Conservation (phyloP, 1,284 basidiomycete species). For the Apiotrichum laibachii region DNA sequence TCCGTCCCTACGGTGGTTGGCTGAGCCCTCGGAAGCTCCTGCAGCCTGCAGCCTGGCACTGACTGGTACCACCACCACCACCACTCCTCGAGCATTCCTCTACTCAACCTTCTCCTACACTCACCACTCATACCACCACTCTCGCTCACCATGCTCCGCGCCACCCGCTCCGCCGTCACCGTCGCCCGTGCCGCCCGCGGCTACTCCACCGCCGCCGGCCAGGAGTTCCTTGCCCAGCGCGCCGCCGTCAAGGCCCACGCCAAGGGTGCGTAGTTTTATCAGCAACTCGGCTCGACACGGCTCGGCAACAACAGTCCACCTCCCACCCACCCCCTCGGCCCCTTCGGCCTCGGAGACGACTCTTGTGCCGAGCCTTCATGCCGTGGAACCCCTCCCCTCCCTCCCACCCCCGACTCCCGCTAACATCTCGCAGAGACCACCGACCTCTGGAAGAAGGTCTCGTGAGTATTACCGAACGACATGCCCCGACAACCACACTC, state of each 20-base stretch:
- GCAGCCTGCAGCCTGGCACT: not conserved
- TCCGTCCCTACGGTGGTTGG: conserved; percentile 6
- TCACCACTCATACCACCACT: conserved; percentile 14
- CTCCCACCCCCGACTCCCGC: not conserved
- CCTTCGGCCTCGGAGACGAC: no score
- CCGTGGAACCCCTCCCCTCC: not conserved
- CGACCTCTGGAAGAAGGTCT: conserved; percentile 46
- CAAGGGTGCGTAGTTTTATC: conserved; percentile 30
- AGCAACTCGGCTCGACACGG: not conserved
- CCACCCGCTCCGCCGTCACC: conserved; percentile 19
- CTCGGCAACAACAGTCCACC: not conserved
- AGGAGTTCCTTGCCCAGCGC: conserved; percentile 41
- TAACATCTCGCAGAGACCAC: conserved; percentile 35
- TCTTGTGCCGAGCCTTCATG: no score
- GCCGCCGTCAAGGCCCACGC: conserved; percentile 42
- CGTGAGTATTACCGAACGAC: conserved; percentile 17
- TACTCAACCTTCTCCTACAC: not conserved
- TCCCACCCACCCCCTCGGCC: not conserved
- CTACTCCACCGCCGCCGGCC: conserved; percentile 21
- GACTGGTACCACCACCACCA: not conserved
- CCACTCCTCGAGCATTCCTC: not conserved
- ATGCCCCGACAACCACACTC: not conserved
- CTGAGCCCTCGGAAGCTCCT: not conserved
- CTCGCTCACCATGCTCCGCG: conserved; percentile 22
- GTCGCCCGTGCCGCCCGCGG: conserved; percentile 24